phyloP scores from a whole-genome alignment of 805 yeast genomes.

The Debaryomyces castellii region DNA sequence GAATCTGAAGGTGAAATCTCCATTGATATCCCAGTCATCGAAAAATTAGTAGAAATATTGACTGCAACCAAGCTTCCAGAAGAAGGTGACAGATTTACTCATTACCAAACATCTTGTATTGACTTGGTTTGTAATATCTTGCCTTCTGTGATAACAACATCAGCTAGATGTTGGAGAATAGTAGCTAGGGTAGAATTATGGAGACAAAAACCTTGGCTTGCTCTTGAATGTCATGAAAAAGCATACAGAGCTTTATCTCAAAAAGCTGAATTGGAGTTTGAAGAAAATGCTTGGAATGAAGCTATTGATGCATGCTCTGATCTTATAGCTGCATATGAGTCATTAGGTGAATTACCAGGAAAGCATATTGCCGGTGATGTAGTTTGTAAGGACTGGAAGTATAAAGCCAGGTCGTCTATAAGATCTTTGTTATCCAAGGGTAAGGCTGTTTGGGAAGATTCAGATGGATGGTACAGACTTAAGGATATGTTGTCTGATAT shows the following conservation, averaged over 20 bases:
- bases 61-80: slow-evolving; percentile 50
- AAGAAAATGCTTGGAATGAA: slow-evolving; percentile 67
- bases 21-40: slow-evolving; percentile 74
- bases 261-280: slow-evolving; percentile 60
- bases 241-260: slow-evolving; percentile 75
- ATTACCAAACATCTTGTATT: slow-evolving; percentile 67
- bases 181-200: slow-evolving; percentile 85
- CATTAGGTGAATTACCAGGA: slow-evolving; percentile 82
- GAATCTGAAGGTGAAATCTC: slow-evolving; percentile 60
- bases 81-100: slow-evolving; percentile 40
- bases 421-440: slow-evolving; percentile 80
- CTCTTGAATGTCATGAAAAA: slow-evolving; percentile 81
- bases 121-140: slow-evolving; percentile 69
- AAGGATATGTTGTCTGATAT: slow-evolving; percentile 50
- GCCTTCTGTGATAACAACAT: slow-evolving; percentile 67
- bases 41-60: slow-evolving; percentile 67
- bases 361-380: slow-evolving; percentile 74
- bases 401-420: slow-evolving; percentile 71
- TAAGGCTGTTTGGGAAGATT: slow-evolving; percentile 72
- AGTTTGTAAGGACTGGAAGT: slow-evolving; percentile 93
- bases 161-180: slow-evolving; percentile 73
- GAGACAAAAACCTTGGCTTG: slow-evolving; percentile 85
- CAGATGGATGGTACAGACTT: slow-evolving; percentile 72
- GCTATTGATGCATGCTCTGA: slow-evolving; percentile 80
- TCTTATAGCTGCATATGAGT: slow-evolving; percentile 80